phyloP scores from a whole-genome alignment of 2,329 filamentous ascomycete species.

The Pseudocercospora pini-densiflorae region DNA sequence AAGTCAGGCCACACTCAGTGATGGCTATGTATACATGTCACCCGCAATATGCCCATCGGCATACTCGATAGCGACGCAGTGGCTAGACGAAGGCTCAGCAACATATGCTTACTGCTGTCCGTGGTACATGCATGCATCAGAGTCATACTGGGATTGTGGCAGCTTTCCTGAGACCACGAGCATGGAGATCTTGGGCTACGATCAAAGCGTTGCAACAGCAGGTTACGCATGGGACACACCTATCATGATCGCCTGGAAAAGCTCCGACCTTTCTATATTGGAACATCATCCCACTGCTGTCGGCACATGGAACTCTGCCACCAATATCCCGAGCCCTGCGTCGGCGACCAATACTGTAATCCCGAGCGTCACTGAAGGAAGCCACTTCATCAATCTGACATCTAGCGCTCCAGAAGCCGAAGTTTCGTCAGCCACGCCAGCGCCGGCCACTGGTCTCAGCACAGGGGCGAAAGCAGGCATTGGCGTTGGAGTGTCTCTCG shows the following conservation, averaged over 20 bases:
- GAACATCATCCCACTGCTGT: constrained; percentile 9
- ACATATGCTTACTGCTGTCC: constrained; percentile 21
- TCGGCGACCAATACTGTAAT: not conserved
- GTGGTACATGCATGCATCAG: constrained; percentile 23
- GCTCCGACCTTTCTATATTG: constrained; percentile 12
- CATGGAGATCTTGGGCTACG: constrained; percentile 10
- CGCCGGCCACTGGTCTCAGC: not conserved
- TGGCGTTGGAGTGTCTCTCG: constrained; percentile 15
- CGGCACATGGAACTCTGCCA: constrained; percentile 14
- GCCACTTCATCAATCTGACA: constrained; percentile 7
- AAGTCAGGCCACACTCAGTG: constrained; percentile 16
- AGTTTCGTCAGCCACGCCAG: not conserved
- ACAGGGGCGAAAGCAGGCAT: constrained; percentile 19
- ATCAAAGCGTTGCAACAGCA: constrained; percentile 1
- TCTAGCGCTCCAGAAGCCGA: constrained; percentile 3
- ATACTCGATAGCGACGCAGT: constrained; percentile 17
- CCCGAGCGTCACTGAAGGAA: not conserved
- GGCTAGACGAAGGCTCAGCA: constrained; percentile 7
- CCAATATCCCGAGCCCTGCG: not conserved
- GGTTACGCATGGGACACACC: constrained; percentile 21
- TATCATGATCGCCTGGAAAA: constrained; percentile 18
- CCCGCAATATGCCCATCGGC: constrained; percentile 17
- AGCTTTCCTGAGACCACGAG: constrained; percentile 17
- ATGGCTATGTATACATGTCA: constrained; percentile 21
- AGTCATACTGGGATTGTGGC: constrained; percentile 20